phyloP scores from a whole-genome alignment of 2,329 filamentous ascomycete genomes.

The Ceratocystis eucalypticola region DNA sequence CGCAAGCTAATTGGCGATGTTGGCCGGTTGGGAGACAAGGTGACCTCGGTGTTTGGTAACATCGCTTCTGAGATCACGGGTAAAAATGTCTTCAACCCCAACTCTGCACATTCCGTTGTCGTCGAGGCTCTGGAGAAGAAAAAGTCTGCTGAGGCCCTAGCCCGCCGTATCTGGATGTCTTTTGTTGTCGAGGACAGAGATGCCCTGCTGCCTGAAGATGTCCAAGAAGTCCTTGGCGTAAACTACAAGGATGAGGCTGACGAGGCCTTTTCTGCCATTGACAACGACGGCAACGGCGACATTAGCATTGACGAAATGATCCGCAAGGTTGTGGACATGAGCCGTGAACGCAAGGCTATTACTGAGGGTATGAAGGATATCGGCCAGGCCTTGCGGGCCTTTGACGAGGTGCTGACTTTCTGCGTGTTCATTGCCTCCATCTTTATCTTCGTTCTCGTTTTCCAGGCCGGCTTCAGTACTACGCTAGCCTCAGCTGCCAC shows the following conservation, averaged over 20 bases:
- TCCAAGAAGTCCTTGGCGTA: slow-evolving; percentile 73
- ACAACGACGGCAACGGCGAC: slow-evolving; percentile 82
- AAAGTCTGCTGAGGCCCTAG: slow-evolving; percentile 75
- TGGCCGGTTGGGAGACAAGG: slow-evolving; percentile 77
- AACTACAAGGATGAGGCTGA: slow-evolving; percentile 65
- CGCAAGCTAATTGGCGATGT: slow-evolving; percentile 66
- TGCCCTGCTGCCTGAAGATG: slow-evolving; percentile 63
- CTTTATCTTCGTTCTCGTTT: slow-evolving; percentile 81
- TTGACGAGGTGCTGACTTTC: slow-evolving; percentile 73
- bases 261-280: slow-evolving; percentile 68
- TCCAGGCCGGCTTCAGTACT: slow-evolving; percentile 72
- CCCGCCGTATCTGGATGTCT: slow-evolving; percentile 94
- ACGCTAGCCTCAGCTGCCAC: slow-evolving; percentile 85
- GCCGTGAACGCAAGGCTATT: slow-evolving; percentile 76
- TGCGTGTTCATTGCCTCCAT: slow-evolving; percentile 69
- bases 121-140: slow-evolving; percentile 78
- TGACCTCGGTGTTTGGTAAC: slow-evolving; percentile 85
- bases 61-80: slow-evolving; percentile 90
- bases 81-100: slow-evolving; percentile 88
- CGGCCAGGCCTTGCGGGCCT: slow-evolving; percentile 78
- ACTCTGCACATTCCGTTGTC: slow-evolving; percentile 78
- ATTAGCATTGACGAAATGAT: slow-evolving; percentile 94
- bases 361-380: slow-evolving; percentile 94
- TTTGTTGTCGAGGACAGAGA: slow-evolving; percentile 87
- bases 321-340: slow-evolving; percentile 69